phyloP scores from a whole-genome alignment of 805 yeast genomes.

The Wickerhamomyces subpelliculosus region DNA sequence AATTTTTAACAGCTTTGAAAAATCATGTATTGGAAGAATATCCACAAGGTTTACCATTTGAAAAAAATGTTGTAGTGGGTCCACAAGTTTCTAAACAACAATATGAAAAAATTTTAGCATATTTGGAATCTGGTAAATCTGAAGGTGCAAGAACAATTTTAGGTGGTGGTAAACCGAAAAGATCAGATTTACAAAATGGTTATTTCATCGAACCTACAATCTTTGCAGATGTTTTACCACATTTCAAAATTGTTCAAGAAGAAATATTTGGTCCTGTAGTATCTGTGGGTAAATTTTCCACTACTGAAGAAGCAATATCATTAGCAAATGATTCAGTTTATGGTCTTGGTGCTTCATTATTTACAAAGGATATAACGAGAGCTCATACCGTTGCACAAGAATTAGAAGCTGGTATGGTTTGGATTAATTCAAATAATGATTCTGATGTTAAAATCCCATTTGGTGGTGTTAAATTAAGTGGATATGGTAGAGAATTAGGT shows the following conservation, averaged over 20 bases:
- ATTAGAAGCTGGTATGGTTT: conserved; percentile 42
- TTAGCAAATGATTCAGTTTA: conserved; percentile 37
- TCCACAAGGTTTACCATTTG: conserved; percentile 39
- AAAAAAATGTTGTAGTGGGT: conserved; percentile 37
- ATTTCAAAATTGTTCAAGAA: conserved; percentile 36
- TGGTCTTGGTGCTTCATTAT: conserved; percentile 42
- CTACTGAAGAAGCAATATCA: conserved; percentile 36
- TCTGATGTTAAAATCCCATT: conserved; percentile 53
- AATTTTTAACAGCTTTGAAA: conserved; percentile 35
- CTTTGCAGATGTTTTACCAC: conserved; percentile 35
- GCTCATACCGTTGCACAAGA: conserved; percentile 35
- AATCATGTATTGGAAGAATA: conserved; percentile 28
- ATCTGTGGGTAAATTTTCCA: conserved; percentile 34
- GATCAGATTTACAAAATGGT: conserved; percentile 22
- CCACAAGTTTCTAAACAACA: conserved; percentile 50
- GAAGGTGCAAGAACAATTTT: conserved; percentile 45
- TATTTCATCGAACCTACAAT: conserved; percentile 41
- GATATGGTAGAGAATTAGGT: conserved; percentile 64
- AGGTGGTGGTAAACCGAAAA: conserved; percentile 35
- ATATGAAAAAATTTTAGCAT: conserved; percentile 38
- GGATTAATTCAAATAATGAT: conserved; percentile 55
- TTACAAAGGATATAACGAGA: conserved; percentile 30
- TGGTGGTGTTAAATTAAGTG: conserved; percentile 64
- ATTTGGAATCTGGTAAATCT: conserved; percentile 40
- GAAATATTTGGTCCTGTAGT: conserved; percentile 51